These are phyloP conservation scores for Nitzschia sp. DNA, from an alignment of 108 stramenopile genomes.

Conservation along the genomic window DNA sequence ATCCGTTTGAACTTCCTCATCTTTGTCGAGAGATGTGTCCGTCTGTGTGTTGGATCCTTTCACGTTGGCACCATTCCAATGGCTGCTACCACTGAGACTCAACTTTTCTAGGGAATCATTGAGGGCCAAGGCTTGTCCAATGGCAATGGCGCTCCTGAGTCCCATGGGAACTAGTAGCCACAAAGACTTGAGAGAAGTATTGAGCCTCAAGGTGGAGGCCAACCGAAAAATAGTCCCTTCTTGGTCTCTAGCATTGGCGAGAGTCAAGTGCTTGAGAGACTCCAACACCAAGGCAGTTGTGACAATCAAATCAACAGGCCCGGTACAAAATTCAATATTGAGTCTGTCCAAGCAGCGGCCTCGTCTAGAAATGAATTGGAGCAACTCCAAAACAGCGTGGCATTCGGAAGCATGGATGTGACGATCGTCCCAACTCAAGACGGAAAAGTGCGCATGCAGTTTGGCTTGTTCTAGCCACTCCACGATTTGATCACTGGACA, in stretches of 20 bases:
- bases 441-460: constrained; percentile 10
- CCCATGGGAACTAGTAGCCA: constrained; percentile 28
- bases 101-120: constrained; percentile 15
- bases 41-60: background rate
- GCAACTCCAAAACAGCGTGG: constrained; percentile 5
- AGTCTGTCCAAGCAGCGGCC: constrained; percentile 15
- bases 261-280: constrained; percentile 15
- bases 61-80: background rate
- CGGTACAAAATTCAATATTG: constrained; percentile 26
- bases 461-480: constrained; percentile 21
- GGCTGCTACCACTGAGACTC: constrained; percentile 22
- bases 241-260: constrained; percentile 16
- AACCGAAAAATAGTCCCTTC: constrained; percentile 12
- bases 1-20: background rate
- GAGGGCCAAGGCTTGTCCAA: constrained; percentile 12
- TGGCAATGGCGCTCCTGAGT: background rate
- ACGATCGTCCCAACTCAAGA: constrained; percentile 22
- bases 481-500: constrained; percentile 6
- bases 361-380: background rate
- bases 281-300: constrained; percentile 15
- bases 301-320: constrained; percentile 18
- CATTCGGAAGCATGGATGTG: background rate
- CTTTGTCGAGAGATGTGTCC: background rate
- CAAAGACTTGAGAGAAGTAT: constrained; percentile 12
- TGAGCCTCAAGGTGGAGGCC: constrained; percentile 15